Percentiles rank a stretch among this genome's conserved stretches.
Conservation (phyloP, 768 basidiomycete species). For the Lyophyllum decastes region DNA sequence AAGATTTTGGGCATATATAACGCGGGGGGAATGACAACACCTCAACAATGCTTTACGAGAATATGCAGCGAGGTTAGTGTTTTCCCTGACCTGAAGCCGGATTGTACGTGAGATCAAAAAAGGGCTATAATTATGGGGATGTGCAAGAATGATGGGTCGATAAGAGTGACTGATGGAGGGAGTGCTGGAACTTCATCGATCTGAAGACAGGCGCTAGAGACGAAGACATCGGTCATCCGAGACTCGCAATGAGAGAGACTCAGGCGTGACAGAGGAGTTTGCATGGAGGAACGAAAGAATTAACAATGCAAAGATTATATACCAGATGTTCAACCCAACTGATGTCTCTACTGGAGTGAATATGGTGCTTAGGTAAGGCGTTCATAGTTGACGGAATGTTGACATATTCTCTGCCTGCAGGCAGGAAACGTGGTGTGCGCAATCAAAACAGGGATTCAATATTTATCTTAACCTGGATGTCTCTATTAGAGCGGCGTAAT, state of each 20-base stretch:
- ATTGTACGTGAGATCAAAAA: slow-evolving; percentile 12
- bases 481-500: slow-evolving; percentile 45
- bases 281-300: background rate
- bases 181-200: background rate
- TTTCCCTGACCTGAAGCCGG: background rate
- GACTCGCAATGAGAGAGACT: background rate
- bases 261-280: background rate
- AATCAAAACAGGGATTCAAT: slow-evolving; percentile 58
- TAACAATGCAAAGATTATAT: background rate
- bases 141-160: slow-evolving; percentile 35
- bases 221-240: background rate
- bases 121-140: slow-evolving; percentile 15
- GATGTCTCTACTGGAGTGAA: slow-evolving; percentile 12
- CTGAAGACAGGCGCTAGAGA: background rate
- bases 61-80: background rate
- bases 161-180: slow-evolving; percentile 56
- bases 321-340: background rate
- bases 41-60: background rate
- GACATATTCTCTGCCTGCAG: slow-evolving; percentile 65
- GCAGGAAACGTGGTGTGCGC: slow-evolving; percentile 71
- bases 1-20: background rate
- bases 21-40: background rate
- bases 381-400: slow-evolving; percentile 33
- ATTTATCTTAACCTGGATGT: slow-evolving; percentile 46
- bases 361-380: slow-evolving; percentile 42